Conservation (phyloP, 225 moss, liverwort and hornwort genomes). For the Polytrichum commune region DNA sequence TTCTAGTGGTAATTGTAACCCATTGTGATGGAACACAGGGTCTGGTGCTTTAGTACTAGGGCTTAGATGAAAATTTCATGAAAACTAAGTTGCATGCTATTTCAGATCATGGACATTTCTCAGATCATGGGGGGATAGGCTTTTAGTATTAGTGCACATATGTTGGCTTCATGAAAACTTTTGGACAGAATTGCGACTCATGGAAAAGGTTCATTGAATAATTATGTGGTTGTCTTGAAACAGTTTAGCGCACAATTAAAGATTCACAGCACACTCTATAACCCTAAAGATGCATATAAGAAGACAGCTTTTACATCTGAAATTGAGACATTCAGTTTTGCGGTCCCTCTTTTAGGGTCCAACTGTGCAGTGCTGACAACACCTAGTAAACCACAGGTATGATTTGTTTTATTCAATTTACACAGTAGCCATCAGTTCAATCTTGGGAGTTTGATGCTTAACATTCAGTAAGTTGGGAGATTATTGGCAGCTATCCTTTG, state of each 20-base stretch:
- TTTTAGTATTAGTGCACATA: no score
- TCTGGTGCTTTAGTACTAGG: not conserved
- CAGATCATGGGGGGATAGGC: no score
- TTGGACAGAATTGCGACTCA: no score
- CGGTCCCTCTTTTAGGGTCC: slow-evolving; percentile 24
- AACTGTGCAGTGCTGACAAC: slow-evolving; percentile 29
- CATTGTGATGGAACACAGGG: not conserved
- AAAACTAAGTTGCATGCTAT: no score
- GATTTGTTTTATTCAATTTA: not conserved
- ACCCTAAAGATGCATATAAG: slow-evolving; percentile 21
- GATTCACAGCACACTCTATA: slow-evolving; percentile 44
- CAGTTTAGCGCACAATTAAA: slow-evolving; percentile 30
- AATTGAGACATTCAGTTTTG: slow-evolving; percentile 16
- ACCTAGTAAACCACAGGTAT: slow-evolving; percentile 40
- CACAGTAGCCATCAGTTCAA: no score
- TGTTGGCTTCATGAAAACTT: no score
- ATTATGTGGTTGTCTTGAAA: slow-evolving; percentile 14
- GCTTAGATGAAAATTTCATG: no score
- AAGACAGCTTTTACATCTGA: slow-evolving; percentile 18
- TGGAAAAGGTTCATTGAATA: no score
- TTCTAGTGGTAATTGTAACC: not conserved
- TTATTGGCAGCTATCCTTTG: no score
- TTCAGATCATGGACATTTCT: no score
- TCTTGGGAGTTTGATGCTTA: no score
- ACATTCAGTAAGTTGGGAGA: no score